phyloP scores from a whole-genome alignment of 495 filamentous ascomycete species.

The Umbilicaria muhlenbergii region DNA sequence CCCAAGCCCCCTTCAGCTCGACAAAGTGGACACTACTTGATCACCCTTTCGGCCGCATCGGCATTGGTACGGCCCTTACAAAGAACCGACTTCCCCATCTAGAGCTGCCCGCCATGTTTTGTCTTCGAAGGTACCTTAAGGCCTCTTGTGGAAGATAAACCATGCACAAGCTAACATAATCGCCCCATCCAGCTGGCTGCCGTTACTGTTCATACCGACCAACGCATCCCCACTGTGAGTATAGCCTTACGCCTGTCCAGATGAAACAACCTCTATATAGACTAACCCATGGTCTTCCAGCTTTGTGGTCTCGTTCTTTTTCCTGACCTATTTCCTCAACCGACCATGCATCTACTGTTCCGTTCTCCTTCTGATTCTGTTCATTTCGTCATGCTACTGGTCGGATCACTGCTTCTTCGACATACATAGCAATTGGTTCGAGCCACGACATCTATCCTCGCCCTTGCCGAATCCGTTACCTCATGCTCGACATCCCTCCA shows the following conservation, averaged over 20 bases:
- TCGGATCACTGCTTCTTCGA: constrained; percentile 82
- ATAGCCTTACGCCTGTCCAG: constrained; percentile 4
- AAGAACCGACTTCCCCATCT: too few species aligned
- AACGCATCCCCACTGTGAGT: constrained; percentile 38
- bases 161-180: not conserved
- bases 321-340: constrained; percentile 80
- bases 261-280: constrained; percentile 18
- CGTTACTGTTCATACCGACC: constrained; percentile 55
- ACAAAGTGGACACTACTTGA: too few species aligned
- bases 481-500: not conserved
- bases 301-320: constrained; percentile 81
- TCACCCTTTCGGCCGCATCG: too few species aligned
- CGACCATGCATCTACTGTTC: constrained; percentile 87
- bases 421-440: constrained; percentile 69
- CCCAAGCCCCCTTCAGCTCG: too few species aligned
- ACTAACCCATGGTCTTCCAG: constrained; percentile 59
- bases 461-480: constrained; percentile 13
- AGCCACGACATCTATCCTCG: constrained; percentile 37
- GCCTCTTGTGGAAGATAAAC: not conserved
- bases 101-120: constrained; percentile 46
- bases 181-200: constrained; percentile 41
- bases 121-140: constrained; percentile 67
- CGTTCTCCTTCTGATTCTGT: constrained; percentile 73
- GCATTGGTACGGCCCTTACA: too few species aligned
- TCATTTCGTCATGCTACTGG: constrained; percentile 83